Evolutionary conservation across 768 basidiomycete genomes (phyloP), one percentile per base, ranked within the genome.

Genomic region (Mycena filopes): DNA sequence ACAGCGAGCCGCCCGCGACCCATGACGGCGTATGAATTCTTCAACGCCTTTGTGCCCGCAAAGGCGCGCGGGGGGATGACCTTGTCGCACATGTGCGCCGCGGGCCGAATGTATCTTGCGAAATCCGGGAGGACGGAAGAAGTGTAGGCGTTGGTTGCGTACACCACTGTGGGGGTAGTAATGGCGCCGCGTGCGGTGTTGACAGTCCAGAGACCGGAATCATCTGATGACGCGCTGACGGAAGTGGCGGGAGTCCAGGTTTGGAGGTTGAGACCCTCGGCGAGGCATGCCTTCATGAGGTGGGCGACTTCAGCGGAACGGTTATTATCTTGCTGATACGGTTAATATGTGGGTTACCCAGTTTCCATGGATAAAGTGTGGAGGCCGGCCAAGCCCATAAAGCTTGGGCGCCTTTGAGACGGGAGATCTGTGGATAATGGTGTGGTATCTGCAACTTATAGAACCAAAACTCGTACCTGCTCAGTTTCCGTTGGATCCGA

Each of bases 81-180:
- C 28, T 66, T 66, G 61, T 65, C 58, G 62, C 71, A 72, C 56
- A 68, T 70, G 55, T 66, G 65, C 42, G 69, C 60, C 21, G 69
- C 64, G 25, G 71, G 70, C 33, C 70, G 64, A 28, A 81, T 75
- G 21, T 68, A 70, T 9, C 71, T 63, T 10, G 70, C 68, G 29
- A 87, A 76, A 20, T 78, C 74, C 0, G 86, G 84, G 10, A 88
- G 68, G 25, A 88, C 74, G 21, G 77, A 72, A 1, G 84, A 78
- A 15, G 81, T 78, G 69, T 86, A 86, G 13, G 81, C 87, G 69
- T 88, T 88, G 12, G 87, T 88, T 6, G 85, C 84, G 65, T 85
- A 85, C 0, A 88, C 78, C 21, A 88, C 81, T 31, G 81, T 82
- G 13, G 72, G 65, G 0, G 85, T 70, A 3, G 62, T 66, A 31